Percentiles rank a stretch among this genome's conserved stretches.
phyloP scores from a whole-genome alignment of 208 protist species.

The Acanthamoeba royreba region DNA sequence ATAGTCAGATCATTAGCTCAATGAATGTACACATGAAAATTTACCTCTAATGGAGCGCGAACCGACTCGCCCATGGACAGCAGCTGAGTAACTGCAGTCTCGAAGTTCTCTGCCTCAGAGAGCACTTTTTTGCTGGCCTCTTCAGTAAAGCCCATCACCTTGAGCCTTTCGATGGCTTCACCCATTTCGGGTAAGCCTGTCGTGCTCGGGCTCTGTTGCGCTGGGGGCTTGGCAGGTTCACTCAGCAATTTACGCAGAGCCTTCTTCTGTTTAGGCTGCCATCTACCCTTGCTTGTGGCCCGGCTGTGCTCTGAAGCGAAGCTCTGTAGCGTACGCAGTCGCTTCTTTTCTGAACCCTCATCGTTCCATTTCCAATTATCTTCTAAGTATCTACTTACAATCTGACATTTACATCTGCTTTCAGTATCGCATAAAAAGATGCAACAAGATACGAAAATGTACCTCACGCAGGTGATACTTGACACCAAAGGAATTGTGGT shows the following conservation, averaged over 20 bases:
- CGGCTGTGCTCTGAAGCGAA: neutral
- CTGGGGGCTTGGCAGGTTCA: neutral
- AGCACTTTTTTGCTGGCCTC: neutral
- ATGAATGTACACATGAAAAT: no score
- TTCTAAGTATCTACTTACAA: neutral
- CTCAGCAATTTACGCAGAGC: neutral
- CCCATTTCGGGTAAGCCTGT: neutral
- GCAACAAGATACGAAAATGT: neutral
- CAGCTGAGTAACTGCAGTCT: neutral
- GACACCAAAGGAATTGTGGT: neutral
- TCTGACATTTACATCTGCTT: neutral
- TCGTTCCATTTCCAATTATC: conserved; percentile 17
- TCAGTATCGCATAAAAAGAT: neutral
- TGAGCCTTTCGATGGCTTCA: neutral
- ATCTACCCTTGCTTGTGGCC: neutral
- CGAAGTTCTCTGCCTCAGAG: neutral
- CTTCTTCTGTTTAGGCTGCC: neutral
- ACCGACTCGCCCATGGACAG: neutral
- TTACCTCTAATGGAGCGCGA: neutral
- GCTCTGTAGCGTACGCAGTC: neutral
- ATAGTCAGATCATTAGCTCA: neutral
- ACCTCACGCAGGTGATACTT: conserved; percentile 13
- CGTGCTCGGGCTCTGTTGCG: neutral
- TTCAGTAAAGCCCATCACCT: neutral
- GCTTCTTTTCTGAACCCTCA: neutral